Evolutionary conservation across 139 green algal genomes (phyloP), one percentile per base, ranked within the genome.

Genomic region (Nannochloris sp.): DNA sequence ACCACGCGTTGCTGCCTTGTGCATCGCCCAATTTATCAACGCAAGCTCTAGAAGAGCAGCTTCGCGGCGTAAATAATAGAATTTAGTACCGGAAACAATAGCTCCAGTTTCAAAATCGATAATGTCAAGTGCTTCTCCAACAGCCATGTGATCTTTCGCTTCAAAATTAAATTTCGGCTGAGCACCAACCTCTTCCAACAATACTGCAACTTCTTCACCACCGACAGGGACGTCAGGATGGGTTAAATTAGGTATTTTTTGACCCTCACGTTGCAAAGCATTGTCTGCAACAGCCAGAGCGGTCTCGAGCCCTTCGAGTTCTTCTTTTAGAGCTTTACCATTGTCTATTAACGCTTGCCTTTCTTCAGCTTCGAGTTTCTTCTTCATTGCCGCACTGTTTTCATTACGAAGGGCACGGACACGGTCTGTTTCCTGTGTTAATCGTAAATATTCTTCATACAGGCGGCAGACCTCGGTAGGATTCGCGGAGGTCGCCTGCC

Each of bases 21-120:
- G 68, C 73, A 96, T 84, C 0, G 87, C 80, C 54, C 72, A 96
- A 73, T 89, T 97, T 23, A 97, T 70, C 34, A 99, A 77, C n/a
- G 89, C 94, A 54, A 98, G 69, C 84, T 99, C 94, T 44, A 99
- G 78, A 75, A 97, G 78, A 1, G 92, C 92, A 3, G 74, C 92
- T 24, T 85, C 92, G 51, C 87, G 86, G 45, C 80, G 83, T 31
- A 99, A 81, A 82, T 99, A 99, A 37, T 80, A 94, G 62, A 97
- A 98, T 74, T 97, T 98, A 65, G 75, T 71, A 30, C 92, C 88
- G 19, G 70, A 61, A 51, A 96, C 92, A 61, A 85, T 77, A 3
- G 85, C 72, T 14, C 73, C 94, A 7, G 81, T 60, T 32, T 97
- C 90, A 85, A 95, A 96, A 75, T 96, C 89, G 29, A 96, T 64